Evolutionary conservation across 75 land plant species (phyloP).

Genomic region (Pinus tabuliformis): DNA sequence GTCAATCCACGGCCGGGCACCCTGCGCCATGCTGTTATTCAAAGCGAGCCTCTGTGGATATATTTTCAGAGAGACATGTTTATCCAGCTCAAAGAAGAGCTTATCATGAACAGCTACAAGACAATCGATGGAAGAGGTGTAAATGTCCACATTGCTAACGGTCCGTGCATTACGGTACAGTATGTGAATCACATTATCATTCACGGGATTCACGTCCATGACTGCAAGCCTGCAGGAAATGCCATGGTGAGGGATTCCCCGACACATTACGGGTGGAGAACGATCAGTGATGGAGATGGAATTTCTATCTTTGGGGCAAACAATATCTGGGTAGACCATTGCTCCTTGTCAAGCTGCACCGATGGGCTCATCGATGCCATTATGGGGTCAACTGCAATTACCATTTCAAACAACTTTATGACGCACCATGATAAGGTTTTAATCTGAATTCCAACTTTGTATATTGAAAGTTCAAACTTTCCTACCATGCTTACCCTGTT

Average conservation of each 20-base stretch:
- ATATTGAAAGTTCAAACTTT: too few relatives aligned
- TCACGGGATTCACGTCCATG: conserved; percentile 32
- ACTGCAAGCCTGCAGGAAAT: conserved; percentile 72
- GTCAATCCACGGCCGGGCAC: conserved; percentile 32
- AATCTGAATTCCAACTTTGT: too few relatives aligned
- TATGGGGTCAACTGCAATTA: conserved; percentile 73
- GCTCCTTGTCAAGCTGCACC: conserved; percentile 62
- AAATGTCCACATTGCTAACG: conserved; percentile 24
- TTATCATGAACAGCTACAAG: conserved; percentile 25
- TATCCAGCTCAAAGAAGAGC: conserved; percentile 25
- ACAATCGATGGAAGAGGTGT: conserved; percentile 27
- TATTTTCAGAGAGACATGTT: neutral
- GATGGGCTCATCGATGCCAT: conserved; percentile 83
- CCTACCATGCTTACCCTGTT: neutral
- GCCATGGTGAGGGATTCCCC: conserved; percentile 77
- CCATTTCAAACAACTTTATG: conserved; percentile 83
- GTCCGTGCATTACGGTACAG: conserved; percentile 22
- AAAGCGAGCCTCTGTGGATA: conserved; percentile 31
- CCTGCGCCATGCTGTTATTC: conserved; percentile 28
- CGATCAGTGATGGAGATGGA: conserved; percentile 76
- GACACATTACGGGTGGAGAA: conserved; percentile 60
- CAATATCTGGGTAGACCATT: conserved; percentile 80
- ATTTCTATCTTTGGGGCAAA: conserved; percentile 59
- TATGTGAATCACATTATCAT: conserved; percentile 20
- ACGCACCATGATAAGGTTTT: conserved; percentile 82